Evolutionary conservation across 1,284 basidiomycete genomes (phyloP), one percentile per base, ranked within the genome.

Genomic region (Caloboletus firmus): DNA sequence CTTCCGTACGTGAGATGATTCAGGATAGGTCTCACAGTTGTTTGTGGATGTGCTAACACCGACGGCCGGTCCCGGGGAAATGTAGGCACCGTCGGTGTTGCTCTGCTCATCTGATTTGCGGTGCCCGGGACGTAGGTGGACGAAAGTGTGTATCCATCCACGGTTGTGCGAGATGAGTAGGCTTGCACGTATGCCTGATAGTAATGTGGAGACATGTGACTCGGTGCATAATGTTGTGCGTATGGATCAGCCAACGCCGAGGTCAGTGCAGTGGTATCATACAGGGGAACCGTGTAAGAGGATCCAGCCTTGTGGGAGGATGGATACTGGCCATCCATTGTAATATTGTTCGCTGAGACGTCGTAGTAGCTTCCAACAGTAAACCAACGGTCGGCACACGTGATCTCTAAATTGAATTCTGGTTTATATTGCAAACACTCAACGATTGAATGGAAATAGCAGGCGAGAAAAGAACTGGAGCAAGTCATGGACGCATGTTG

Each of bases 111-210:
- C 55, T 50, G 49, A 44, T 35, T 35, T 54, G 22, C 17, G 18
- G 36, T 35, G 28, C 62, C 51, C 0, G 75, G 73, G 45, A 67
- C 66, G 58, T 81, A 83, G 11, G 81, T 74, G 6, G 79, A 76
- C 9, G 81, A 84, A 31, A 79, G 71, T 1, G 79, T 75, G 63
- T 84, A 85, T 15, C 83, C 83, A 42, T 81, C 76, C 1, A 75
- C 54, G n/a, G 76, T 83, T 0, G 76, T 72, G 18, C 65, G 59
- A n/a, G 74, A 55, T n/a, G 56, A 64, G 45, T 48, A 59, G 35
- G 66, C 62, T 54, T 76, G 79, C 52, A 74, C 59, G 62, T 82
- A 83, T n/a, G 83, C 83, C 60, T 84, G 82, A 8, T 80, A 78
- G 71, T 87, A 85, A 64, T 86, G 83, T 1, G 75, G 64, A 18